Conservation (phyloP, 345 rosid genomes). For the Trapa bicornis region DNA sequence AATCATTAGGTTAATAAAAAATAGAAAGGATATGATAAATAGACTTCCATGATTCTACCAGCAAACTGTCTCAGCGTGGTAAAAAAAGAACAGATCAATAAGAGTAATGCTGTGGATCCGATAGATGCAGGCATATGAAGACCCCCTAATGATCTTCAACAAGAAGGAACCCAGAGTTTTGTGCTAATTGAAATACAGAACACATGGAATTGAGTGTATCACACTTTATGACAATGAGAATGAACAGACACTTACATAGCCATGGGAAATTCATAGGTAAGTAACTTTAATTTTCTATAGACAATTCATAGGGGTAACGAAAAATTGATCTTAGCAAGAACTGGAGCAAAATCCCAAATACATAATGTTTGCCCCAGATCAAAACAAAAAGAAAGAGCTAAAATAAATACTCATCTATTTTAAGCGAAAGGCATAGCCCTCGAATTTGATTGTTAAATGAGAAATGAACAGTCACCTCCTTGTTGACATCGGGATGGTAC, state of each 20-base stretch:
- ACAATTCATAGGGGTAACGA: too few species aligned
- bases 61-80: background rate
- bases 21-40: background rate
- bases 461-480: conserved; percentile 32
- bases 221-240: background rate
- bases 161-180: too few species aligned
- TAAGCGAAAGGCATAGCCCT: background rate
- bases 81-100: background rate
- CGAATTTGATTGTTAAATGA: background rate
- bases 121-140: background rate
- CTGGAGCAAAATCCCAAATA: background rate
- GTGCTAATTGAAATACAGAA: background rate
- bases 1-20: background rate
- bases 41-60: background rate
- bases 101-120: background rate
- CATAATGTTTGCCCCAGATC: background rate
- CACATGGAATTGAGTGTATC: background rate
- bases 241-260: background rate
- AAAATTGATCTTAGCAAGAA: background rate
- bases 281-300: too few species aligned
- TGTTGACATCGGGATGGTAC: conserved; percentile 92
- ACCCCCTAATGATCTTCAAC: too few species aligned
- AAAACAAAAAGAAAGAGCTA: background rate
- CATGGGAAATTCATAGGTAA: too few species aligned
- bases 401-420: background rate